Conservation (phyloP, 805 yeast species). For the Hanseniaspora taiwanica region DNA sequence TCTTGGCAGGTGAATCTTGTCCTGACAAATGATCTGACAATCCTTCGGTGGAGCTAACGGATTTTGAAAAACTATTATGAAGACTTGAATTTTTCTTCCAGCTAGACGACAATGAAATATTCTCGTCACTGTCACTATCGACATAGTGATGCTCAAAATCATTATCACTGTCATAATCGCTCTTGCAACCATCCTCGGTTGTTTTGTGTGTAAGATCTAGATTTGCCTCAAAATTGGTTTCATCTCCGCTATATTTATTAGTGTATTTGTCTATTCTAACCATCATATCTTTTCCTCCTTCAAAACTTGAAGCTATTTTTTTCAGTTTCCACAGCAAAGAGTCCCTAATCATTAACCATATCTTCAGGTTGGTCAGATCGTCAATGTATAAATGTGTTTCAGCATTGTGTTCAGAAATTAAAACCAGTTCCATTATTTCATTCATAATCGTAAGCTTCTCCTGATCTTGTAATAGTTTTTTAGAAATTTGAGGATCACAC, state of each 20-base stretch:
- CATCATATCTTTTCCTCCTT: not conserved
- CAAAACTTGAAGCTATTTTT: slow-evolving; percentile 1
- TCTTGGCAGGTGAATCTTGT: not conserved
- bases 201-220: not conserved
- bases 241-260: not conserved
- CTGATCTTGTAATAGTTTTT: not conserved
- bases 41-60: not conserved
- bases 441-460: not conserved
- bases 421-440: slow-evolving; percentile 12
- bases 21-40: not conserved
- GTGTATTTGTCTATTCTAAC: not conserved
- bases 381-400: slow-evolving; percentile 18
- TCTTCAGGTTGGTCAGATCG: slow-evolving; percentile 19
- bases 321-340: slow-evolving; percentile 22
- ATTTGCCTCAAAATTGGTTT: not conserved
- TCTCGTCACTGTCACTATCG: too few relatives aligned
- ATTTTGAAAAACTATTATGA: not conserved
- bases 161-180: slow-evolving; percentile 2
- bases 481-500: too few relatives aligned
- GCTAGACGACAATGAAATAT: too few relatives aligned
- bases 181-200: not conserved
- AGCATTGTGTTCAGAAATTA: slow-evolving; percentile 22
- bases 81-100: not conserved
- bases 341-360: slow-evolving; percentile 22
- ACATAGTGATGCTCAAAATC: too few relatives aligned